A percentile compares a stretch with the other conserved stretches of the same genome.
Conservation (phyloP, 805 yeast genomes). For the Kuraishia molischiana region DNA sequence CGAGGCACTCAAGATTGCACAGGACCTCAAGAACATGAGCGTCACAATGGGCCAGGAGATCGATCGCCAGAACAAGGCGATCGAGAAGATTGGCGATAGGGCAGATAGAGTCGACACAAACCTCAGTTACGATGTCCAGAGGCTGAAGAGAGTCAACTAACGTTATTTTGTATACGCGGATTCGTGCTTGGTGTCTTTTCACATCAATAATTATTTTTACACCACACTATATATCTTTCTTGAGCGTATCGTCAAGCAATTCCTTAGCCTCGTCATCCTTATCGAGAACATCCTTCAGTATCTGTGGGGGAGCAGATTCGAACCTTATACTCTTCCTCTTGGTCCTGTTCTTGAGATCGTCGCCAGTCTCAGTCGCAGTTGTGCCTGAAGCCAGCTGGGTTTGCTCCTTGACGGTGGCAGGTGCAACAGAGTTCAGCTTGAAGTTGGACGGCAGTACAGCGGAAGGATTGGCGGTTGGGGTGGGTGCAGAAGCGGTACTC, state of each 20-base stretch:
- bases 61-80: slow-evolving; percentile 63
- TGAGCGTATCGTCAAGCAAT: no score
- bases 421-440: not conserved
- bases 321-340: slow-evolving; percentile 19
- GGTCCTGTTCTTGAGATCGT: slow-evolving; percentile 2
- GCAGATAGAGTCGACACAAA: slow-evolving; percentile 80
- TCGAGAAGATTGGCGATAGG: slow-evolving; percentile 70
- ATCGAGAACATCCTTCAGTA: not conserved
- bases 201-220: no score
- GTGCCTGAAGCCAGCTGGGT: not conserved
- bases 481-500: not conserved
- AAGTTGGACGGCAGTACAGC: not conserved
- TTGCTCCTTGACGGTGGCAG: not conserved
- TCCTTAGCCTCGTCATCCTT: not conserved
- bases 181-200: no score
- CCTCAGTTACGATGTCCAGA: slow-evolving; percentile 21
- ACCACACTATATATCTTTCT: no score
- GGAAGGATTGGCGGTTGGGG: not conserved
- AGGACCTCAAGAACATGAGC: slow-evolving; percentile 66
- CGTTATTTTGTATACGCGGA: no score
- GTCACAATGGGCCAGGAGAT: slow-evolving; percentile 67
- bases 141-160: not conserved
- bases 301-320: slow-evolving; percentile 12
- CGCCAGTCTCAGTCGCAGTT: not conserved
- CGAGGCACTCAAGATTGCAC: slow-evolving; percentile 60